These are phyloP conservation scores for Kodamaea leandrae DNA, from an alignment of 805 yeast species.

Conservation along the genomic window DNA sequence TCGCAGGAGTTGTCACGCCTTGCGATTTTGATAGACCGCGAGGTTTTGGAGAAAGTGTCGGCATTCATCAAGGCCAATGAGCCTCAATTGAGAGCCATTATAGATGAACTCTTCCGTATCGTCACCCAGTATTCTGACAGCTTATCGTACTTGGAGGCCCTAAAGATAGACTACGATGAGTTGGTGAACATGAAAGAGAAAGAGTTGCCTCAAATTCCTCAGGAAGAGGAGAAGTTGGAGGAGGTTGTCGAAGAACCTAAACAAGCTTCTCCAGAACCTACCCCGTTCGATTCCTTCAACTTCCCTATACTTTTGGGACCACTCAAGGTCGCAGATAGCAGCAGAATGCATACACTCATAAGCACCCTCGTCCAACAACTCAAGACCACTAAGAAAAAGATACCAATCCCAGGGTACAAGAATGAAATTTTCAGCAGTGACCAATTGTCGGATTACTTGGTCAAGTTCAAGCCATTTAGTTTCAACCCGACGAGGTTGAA, in stretches of 20 bases:
- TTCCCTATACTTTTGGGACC: constrained; percentile 37
- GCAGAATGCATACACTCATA: constrained; percentile 24
- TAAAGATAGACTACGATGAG: constrained; percentile 31
- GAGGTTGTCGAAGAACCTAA: constrained; percentile 3
- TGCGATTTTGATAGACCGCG: constrained; percentile 34
- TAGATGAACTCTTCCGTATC: constrained; percentile 23
- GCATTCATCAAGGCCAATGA: constrained; percentile 36
- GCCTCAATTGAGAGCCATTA: constrained; percentile 25
- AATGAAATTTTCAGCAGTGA: constrained; percentile 41
- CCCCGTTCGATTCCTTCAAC: constrained; percentile 15
- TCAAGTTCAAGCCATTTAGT: constrained; percentile 26
- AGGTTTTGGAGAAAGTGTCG: constrained; percentile 33
- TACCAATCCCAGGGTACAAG: constrained; percentile 40
- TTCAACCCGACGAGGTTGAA: constrained; percentile 36
- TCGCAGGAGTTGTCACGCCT: constrained; percentile 22
- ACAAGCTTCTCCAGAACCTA: constrained; percentile 4
- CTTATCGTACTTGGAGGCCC: constrained; percentile 26
- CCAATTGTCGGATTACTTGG: constrained; percentile 29
- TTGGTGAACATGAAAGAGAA: constrained; percentile 23
- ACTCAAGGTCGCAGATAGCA: constrained; percentile 14
- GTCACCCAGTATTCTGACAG: constrained; percentile 25
- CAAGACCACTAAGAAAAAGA: constrained; percentile 28
- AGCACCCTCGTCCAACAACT: constrained; percentile 23
- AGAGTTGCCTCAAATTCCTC: constrained; percentile 25
- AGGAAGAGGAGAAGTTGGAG: constrained; percentile 4